These are phyloP conservation scores for Lagenaria siceraria DNA, from an alignment of 306 rosid genomes.

Conservation along the genomic window DNA sequence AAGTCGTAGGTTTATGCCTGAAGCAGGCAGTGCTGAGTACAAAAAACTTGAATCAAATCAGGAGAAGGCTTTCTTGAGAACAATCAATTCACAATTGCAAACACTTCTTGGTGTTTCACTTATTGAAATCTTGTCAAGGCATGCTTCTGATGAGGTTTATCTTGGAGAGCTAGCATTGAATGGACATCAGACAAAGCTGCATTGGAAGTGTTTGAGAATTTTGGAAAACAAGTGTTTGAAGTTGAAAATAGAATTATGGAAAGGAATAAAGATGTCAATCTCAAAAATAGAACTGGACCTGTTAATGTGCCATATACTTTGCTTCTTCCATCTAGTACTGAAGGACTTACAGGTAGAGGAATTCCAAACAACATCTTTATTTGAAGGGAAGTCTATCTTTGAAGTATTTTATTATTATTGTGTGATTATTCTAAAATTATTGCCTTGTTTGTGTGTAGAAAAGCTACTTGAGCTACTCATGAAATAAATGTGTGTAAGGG, in stretches of 20 bases:
- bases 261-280: neutral
- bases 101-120: neutral
- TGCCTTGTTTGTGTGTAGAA: too few species aligned
- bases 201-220: neutral
- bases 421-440: too few species aligned
- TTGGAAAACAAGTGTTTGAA: neutral
- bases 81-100: neutral
- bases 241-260: neutral
- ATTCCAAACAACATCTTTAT: neutral
- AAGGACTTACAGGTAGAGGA: neutral
- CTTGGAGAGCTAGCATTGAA: neutral
- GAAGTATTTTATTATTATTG: too few species aligned
- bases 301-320: neutral
- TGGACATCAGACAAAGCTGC: neutral
- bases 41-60: neutral
- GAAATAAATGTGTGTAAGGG: too few species aligned
- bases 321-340: neutral
- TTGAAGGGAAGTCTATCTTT: neutral
- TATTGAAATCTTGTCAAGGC: neutral
- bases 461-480: too few species aligned
- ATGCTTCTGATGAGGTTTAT: neutral
- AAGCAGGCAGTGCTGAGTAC: neutral
- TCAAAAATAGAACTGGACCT: neutral
- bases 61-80: neutral
- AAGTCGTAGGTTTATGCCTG: neutral